Evolutionary conservation across 2,329 filamentous ascomycete genomes (phyloP), one percentile per base, ranked within the genome.

Genomic region (Cyclaneusma minus): DNA sequence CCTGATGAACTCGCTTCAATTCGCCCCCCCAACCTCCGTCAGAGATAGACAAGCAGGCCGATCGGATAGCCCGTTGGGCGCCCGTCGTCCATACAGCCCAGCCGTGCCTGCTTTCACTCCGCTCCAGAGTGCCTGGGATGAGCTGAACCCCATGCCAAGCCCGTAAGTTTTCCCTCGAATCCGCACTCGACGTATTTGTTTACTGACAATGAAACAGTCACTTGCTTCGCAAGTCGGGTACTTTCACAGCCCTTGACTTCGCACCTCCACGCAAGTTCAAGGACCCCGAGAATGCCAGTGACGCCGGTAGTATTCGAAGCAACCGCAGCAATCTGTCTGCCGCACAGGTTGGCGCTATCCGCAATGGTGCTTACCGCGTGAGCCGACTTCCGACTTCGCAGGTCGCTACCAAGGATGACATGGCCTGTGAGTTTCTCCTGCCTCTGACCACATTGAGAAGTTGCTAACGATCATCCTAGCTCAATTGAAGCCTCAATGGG

Each of bases 61-160:
- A 21, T 65, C 68, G 5, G 68, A 75, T 41, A 75, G 69, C 41
- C 70, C 70, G 7, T 48, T 67, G 5, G 68, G 70, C 26, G 70
- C 75, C 47, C 60, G 69, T 37, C 54, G 73, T 17, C 72, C 83
- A 1, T 98, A 82, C 56, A 74, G 72, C 30, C 73, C 78, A n/a
- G 59, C 62, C 19, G 64, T 85, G 3, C 70, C 76, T 10, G 65
- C 69, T 16, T 76, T 81, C 45, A 78, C 73, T n/a, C 85, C 85
- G 1, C 62, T 94, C 20, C 74, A 66, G 13, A 82, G 77, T 32
- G 65, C 84, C 4, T 94, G 84, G 50, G 87, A 95, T 30, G 87
- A 95, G 32, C 71, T 95, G 34, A 55, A 76, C 8, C 64, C 67
- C 6, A 72, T 98, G 36, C 89, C 89, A 19, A 94, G 84, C 64